Evolutionary conservation across 2,329 filamentous ascomycete genomes (phyloP).

Genomic region (Diplodia corticola): DNA sequence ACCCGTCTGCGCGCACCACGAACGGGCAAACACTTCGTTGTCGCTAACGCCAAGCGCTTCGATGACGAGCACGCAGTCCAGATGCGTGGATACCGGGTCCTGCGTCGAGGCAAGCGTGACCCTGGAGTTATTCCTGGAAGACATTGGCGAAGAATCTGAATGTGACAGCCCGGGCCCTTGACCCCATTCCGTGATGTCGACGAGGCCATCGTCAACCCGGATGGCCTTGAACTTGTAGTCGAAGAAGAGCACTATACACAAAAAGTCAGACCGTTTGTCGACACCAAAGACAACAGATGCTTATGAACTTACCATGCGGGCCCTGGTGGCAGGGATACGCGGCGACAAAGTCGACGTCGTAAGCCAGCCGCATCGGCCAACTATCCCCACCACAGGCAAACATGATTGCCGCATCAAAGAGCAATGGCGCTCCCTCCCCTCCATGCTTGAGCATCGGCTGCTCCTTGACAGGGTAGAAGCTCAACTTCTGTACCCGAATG

Average conservation of each 20-base stretch:
- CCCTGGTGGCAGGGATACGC: conserved; percentile 45
- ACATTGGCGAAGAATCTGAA: conserved; percentile 22
- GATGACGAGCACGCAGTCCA: conserved; percentile 68
- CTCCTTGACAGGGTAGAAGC: conserved; percentile 53
- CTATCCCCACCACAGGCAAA: conserved; percentile 44
- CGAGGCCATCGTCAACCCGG: conserved; percentile 62
- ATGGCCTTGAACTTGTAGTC: conserved; percentile 65
- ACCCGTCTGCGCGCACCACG: conserved; percentile 77
- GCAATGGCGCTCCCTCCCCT: conserved; percentile 35
- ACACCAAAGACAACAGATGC: too few relatives aligned
- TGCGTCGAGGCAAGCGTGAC: conserved; percentile 18
- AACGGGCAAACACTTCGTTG: conserved; percentile 73
- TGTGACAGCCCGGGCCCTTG: background rate
- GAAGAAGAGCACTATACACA: conserved; percentile 61
- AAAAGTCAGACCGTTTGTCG: conserved; percentile 19
- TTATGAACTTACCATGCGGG: conserved; percentile 39
- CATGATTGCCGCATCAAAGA: conserved; percentile 42
- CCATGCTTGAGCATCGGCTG: conserved; percentile 32
- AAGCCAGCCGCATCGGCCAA: conserved; percentile 41
- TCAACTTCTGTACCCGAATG: conserved; percentile 69
- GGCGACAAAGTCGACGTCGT: conserved; percentile 45
- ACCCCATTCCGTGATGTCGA: conserved; percentile 67
- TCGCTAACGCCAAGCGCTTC: conserved; percentile 72
- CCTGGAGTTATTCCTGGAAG: conserved; percentile 31
- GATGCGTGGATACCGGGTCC: conserved; percentile 35